A percentile compares a stretch with the other conserved stretches of the same genome.
Conservation (phyloP, 306 rosid species). For the Lotus japonicus region DNA sequence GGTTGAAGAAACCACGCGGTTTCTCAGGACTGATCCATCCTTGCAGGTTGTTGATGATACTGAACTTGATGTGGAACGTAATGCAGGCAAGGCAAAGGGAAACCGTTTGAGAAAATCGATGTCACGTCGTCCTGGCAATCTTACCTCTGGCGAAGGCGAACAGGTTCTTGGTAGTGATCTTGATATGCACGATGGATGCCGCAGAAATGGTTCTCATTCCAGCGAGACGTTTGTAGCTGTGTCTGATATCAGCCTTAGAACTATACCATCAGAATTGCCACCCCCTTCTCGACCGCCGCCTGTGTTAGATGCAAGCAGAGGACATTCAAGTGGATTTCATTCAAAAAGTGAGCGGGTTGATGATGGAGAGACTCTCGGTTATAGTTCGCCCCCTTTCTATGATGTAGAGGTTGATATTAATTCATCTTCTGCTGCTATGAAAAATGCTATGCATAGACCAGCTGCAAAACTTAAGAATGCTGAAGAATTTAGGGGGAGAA, state of each 20-base stretch:
- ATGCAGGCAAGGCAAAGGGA: conserved; percentile 38
- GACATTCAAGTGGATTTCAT: conserved; percentile 25
- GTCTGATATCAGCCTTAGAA: conserved; percentile 75
- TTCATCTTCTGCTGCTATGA: conserved; percentile 76
- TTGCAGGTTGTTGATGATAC: conserved; percentile 48
- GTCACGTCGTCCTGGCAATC: conserved; percentile 28
- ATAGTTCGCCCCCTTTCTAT: conserved; percentile 63
- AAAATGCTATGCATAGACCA: conserved; percentile 56
- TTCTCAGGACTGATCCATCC: conserved; percentile 34
- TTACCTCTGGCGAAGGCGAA: conserved; percentile 33
- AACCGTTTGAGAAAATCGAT: conserved; percentile 31
- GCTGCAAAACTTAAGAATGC: conserved; percentile 53
- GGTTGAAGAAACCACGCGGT: conserved; percentile 42
- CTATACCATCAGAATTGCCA: conserved; percentile 72
- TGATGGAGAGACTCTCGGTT: conserved; percentile 42
- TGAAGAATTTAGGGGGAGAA: conserved; percentile 59
- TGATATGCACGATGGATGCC: conserved; percentile 31
- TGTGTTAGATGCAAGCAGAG: conserved; percentile 39
- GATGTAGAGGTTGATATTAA: conserved; percentile 82
- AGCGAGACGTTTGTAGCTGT: conserved; percentile 50
- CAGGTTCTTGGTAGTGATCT: conserved; percentile 31
- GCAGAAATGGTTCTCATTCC: conserved; percentile 33
- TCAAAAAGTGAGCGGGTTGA: conserved; percentile 31
- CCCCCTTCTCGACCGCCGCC: conserved; percentile 96
- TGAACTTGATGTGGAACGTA: conserved; percentile 44